Base-by-base conservation (phyloP, 1,139 yeast genomes). In the Meyerozyma athensensis region DNA sequence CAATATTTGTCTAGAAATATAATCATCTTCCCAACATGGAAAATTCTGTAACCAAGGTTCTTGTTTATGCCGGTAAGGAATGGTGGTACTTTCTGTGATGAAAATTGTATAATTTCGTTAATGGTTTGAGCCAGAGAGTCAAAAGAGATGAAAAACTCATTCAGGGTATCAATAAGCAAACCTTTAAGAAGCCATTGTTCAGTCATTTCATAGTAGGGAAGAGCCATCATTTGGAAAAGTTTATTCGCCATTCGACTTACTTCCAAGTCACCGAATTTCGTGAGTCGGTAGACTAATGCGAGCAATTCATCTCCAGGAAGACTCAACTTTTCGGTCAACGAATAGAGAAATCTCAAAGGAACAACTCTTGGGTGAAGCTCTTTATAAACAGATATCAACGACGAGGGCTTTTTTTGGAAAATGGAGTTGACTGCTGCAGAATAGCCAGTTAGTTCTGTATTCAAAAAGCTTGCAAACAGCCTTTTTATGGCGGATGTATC, bases 21-120 rank as follows among this genome's bases (percentile, higher is more conserved):
- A n/a, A 83, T 64, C 12, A 86, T 77, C 46, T 84, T 81, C 1
- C 98, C 98, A 19, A 85, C 79, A 41, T 86, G 86, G 47, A 73
- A 83, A 7, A 85, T 74, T 45, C 75, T 72, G 19, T 63, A 55
- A 2, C 86, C 80, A 1, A 74, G 58, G 12, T 61, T 60, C 5
- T 53, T 52, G 33, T 58, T 52, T 30, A 61, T 52, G 13, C 43
- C 49, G 1, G 73, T 55, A 39, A 84, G 62, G 50, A 83, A 86
- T 7, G 59, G 54, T 0, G 97, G 97, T 1, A 83, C 68, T 44
- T 68, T 74, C 1, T 59, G 58, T 0, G 64, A 57, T 23, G 54
- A 36, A 41, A 50, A 65, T 32, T 52, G 45, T 18, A 70, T 63
- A 4, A 68, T 68, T 37, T 65, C 66, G 38, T 65, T 59, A 35